Percentiles rank a stretch among this genome's conserved stretches.
phyloP scores from a whole-genome alignment of 2,329 filamentous ascomycete genomes.

The Botrytis medusae region DNA sequence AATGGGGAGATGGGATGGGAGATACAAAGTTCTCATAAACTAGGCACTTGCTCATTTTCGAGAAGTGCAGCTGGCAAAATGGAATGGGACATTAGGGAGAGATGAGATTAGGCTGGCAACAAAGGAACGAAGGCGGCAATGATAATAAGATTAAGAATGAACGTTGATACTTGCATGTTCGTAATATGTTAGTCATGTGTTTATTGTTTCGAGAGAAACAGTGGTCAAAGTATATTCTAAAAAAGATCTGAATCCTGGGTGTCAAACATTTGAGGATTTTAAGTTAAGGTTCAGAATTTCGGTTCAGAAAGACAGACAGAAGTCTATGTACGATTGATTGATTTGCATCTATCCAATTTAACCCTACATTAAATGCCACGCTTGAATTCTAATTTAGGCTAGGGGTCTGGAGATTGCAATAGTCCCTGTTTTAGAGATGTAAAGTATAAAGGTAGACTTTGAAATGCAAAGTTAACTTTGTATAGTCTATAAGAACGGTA shows the following conservation, averaged over 20 bases:
- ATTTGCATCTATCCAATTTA: background rate
- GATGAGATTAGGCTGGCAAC: background rate
- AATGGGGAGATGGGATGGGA: constrained; percentile 4
- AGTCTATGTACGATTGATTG: background rate
- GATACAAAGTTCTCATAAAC: background rate
- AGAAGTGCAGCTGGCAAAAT: background rate
- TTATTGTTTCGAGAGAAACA: background rate
- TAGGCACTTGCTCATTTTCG: background rate
- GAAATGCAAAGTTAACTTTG: background rate
- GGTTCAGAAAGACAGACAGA: background rate
- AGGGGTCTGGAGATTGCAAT: background rate
- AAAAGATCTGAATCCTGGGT: background rate
- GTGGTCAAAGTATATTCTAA: background rate
- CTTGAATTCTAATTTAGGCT: background rate
- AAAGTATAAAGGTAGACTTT: background rate
- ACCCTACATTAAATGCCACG: background rate
- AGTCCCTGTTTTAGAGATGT: background rate
- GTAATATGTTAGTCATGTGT: background rate
- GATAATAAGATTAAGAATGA: constrained; percentile 13
- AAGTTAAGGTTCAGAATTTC: background rate
- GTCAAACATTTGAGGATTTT: background rate
- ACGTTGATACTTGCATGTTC: background rate
- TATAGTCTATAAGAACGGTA: background rate
- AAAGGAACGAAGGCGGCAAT: background rate
- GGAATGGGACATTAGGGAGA: background rate